These are phyloP conservation scores for Candida pseudocylindracea DNA, from an alignment of 1,139 yeast species.

Conservation along the genomic window DNA sequence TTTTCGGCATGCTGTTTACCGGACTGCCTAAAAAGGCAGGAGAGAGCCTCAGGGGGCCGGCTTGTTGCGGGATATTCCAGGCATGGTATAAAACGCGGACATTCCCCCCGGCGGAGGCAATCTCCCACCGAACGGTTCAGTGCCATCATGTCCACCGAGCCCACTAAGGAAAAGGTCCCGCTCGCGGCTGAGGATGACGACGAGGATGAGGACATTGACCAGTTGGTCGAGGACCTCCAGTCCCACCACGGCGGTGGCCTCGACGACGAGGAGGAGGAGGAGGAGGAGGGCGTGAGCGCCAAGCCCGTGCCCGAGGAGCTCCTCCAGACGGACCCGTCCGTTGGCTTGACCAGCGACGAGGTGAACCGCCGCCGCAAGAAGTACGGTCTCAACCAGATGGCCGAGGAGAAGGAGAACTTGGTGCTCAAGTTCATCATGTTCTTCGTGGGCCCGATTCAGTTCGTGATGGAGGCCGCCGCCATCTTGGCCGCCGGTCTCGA, in stretches of 20 bases:
- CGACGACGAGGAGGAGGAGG: conserved; percentile 25
- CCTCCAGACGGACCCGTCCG: conserved; percentile 66
- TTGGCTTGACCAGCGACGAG: conserved; percentile 68
- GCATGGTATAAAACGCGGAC: no score
- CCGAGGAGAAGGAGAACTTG: conserved; percentile 77
- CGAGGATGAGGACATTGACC: conserved; percentile 74
- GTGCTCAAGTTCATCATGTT: conserved; percentile 72
- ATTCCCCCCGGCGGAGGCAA: no score
- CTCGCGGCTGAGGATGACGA: conserved; percentile 29
- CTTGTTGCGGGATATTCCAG: no score
- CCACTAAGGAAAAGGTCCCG: conserved; percentile 23
- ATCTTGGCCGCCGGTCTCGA: conserved; percentile 93
- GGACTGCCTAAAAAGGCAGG: no score
- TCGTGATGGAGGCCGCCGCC: conserved; percentile 99
- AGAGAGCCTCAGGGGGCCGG: no score
- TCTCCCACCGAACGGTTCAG: no score
- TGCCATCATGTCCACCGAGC: conserved; percentile 18
- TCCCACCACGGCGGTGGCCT: conserved; percentile 36
- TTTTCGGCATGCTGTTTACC: no score
- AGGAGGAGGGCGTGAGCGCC: conserved; percentile 20
- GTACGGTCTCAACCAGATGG: conserved; percentile 87
- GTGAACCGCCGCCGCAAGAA: conserved; percentile 77
- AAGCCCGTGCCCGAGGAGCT: conserved; percentile 78
- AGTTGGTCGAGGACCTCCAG: conserved; percentile 73
- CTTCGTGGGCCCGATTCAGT: conserved; percentile 96